Conservation (phyloP, 2,329 filamentous ascomycete species). For the Cercospora berteroae region DNA sequence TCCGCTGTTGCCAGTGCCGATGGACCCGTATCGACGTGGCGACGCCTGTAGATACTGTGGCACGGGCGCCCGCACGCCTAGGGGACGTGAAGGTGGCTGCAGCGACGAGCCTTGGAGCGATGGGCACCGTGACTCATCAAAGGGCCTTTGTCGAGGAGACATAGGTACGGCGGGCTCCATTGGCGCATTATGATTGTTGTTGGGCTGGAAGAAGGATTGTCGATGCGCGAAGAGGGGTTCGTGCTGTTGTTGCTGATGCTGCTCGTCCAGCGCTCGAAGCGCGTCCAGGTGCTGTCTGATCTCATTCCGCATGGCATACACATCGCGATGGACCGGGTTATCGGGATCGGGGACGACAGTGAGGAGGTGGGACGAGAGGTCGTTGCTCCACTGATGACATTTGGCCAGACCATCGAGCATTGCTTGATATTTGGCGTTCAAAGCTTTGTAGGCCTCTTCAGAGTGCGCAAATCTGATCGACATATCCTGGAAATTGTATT, state of each 20-base stretch:
- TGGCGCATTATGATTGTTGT: slow-evolving; percentile 21
- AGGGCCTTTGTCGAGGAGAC: slow-evolving; percentile 81
- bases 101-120: slow-evolving; percentile 59
- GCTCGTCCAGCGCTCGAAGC: slow-evolving; percentile 55
- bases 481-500: slow-evolving; percentile 80
- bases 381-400: slow-evolving; percentile 78
- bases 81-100: slow-evolving; percentile 49
- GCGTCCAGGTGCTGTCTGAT: slow-evolving; percentile 61
- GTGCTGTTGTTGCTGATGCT: slow-evolving; percentile 45
- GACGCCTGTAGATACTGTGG: slow-evolving; percentile 78
- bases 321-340: slow-evolving; percentile 73
- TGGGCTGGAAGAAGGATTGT: slow-evolving; percentile 43
- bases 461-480: slow-evolving; percentile 71
- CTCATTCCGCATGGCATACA: slow-evolving; percentile 61
- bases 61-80: slow-evolving; percentile 72
- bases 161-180: slow-evolving; percentile 55
- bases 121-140: slow-evolving; percentile 75
- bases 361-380: slow-evolving; percentile 73
- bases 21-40: slow-evolving; percentile 82
- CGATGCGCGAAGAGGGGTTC: slow-evolving; percentile 51
- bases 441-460: slow-evolving; percentile 76
- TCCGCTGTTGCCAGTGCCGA: slow-evolving; percentile 59
- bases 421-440: slow-evolving; percentile 77
- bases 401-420: slow-evolving; percentile 77
- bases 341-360: slow-evolving; percentile 73